Conservation (phyloP, 2,329 filamentous ascomycete species). For the Trichoderma citrinoviride region DNA sequence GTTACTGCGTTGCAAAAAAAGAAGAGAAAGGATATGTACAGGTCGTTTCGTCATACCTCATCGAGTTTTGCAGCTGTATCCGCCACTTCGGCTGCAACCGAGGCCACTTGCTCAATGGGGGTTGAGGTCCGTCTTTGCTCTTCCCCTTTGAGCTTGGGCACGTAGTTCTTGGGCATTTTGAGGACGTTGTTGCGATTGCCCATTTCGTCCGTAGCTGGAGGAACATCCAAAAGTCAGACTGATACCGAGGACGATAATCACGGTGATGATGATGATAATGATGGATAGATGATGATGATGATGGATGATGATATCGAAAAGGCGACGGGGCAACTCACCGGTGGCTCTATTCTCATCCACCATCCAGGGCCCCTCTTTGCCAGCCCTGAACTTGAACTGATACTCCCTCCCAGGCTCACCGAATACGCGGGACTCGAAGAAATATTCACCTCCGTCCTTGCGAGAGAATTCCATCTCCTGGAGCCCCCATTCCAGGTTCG, state of each 20-base stretch:
- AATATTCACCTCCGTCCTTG: conserved; percentile 51
- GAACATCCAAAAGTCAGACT: not conserved
- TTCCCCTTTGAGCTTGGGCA: conserved; percentile 10
- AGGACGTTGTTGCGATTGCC: conserved; percentile 25
- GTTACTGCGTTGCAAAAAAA: not conserved
- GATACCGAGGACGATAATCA: not conserved
- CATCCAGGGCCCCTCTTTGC: conserved; percentile 66
- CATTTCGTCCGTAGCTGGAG: conserved; percentile 21
- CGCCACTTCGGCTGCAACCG: conserved; percentile 45
- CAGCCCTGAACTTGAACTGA: conserved; percentile 73
- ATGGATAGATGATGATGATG: too few species aligned
- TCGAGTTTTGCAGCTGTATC: conserved; percentile 42
- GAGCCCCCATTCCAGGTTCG: conserved; percentile 63
- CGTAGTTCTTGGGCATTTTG: conserved; percentile 25
- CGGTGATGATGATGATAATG: too few species aligned
- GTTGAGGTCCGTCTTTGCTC: conserved; percentile 33
- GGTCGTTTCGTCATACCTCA: conserved; percentile 23
- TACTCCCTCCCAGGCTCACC: conserved; percentile 58
- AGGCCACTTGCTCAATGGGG: conserved; percentile 42
- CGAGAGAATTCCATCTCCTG: conserved; percentile 61
- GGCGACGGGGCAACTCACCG: conserved; percentile 42
- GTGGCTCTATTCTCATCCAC: conserved; percentile 61
- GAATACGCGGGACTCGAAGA: conserved; percentile 57
- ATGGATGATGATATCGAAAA: too few species aligned
- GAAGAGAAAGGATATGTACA: not conserved